Conservation (phyloP, 805 yeast genomes). For the Metschnikowia borealis region DNA sequence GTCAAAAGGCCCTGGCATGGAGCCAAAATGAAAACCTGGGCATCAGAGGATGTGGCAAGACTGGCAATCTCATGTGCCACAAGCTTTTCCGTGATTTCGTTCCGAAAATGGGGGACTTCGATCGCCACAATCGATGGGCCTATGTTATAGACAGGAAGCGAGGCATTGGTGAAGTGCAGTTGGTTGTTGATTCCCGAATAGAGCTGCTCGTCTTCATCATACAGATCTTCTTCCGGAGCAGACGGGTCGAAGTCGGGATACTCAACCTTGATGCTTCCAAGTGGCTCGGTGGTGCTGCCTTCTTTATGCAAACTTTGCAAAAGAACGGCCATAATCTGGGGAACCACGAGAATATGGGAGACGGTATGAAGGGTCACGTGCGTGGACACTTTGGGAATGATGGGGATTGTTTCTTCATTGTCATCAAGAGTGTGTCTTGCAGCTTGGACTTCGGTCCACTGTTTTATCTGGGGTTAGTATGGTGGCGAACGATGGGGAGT, state of each 20-base stretch:
- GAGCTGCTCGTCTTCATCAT: slow-evolving; percentile 49
- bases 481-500: not conserved
- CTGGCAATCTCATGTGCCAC: slow-evolving; percentile 23
- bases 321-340: slow-evolving; percentile 17
- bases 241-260: slow-evolving; percentile 13
- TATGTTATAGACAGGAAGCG: slow-evolving; percentile 13
- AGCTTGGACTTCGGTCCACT: slow-evolving; percentile 45
- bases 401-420: slow-evolving; percentile 21
- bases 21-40: slow-evolving; percentile 29
- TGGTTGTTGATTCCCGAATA: slow-evolving; percentile 31
- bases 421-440: slow-evolving; percentile 50
- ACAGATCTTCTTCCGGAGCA: slow-evolving; percentile 30
- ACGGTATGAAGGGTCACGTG: not conserved
- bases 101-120: slow-evolving; percentile 33
- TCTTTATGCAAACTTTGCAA: slow-evolving; percentile 14
- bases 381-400: slow-evolving; percentile 10
- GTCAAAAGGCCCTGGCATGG: slow-evolving; percentile 36
- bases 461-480: slow-evolving; percentile 36
- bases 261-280: slow-evolving; percentile 16
- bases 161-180: not conserved
- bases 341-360: slow-evolving; percentile 17
- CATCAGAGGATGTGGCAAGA: slow-evolving; percentile 5
- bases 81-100: slow-evolving; percentile 32
- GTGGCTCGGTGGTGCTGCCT: not conserved
- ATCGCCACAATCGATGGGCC: slow-evolving; percentile 15